A percentile compares a stretch with the other conserved stretches of the same genome.
phyloP scores from a whole-genome alignment of 257 asterid genomes.

The Osmanthus fragrans region DNA sequence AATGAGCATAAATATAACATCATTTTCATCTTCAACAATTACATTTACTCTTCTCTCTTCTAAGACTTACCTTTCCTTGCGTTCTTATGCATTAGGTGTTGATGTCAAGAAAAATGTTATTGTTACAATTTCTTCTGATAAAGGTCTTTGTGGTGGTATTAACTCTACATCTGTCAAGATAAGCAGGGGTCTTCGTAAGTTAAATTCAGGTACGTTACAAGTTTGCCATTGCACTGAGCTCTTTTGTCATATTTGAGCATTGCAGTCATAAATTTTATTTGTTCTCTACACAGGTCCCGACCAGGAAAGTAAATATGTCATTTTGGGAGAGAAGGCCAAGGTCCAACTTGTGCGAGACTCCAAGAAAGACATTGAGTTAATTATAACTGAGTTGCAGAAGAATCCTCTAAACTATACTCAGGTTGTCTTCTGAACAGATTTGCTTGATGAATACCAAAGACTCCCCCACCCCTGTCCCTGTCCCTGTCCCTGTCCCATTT shows the following conservation, averaged over 20 bases:
- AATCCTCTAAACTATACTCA: conserved; percentile 94
- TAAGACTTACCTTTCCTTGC: background rate
- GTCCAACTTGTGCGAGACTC: conserved; percentile 93
- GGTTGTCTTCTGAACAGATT: conserved; percentile 42
- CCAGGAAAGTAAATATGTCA: conserved; percentile 68
- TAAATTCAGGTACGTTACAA: conserved; percentile 55
- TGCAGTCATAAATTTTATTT: background rate
- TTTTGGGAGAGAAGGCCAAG: conserved; percentile 97
- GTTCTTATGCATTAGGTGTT: conserved; percentile 38
- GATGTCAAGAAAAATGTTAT: conserved; percentile 46
- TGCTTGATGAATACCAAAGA: background rate
- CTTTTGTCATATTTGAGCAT: conserved; percentile 1
- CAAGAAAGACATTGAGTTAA: conserved; percentile 60
- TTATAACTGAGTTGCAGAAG: conserved; percentile 86
- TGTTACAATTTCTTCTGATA: conserved; percentile 50
- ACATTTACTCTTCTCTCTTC: background rate
- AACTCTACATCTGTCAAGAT: conserved; percentile 57
- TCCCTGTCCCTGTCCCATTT: background rate
- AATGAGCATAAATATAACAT: background rate
- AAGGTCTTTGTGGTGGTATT: conserved; percentile 65
- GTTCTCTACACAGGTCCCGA: conserved; percentile 66
- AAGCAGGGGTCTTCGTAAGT: conserved; percentile 45
- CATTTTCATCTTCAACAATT: background rate
- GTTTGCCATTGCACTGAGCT: conserved; percentile 10
- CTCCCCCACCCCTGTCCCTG: background rate